phyloP scores from a whole-genome alignment of 768 basidiomycete genomes.

The Hypholoma sublateritium region DNA sequence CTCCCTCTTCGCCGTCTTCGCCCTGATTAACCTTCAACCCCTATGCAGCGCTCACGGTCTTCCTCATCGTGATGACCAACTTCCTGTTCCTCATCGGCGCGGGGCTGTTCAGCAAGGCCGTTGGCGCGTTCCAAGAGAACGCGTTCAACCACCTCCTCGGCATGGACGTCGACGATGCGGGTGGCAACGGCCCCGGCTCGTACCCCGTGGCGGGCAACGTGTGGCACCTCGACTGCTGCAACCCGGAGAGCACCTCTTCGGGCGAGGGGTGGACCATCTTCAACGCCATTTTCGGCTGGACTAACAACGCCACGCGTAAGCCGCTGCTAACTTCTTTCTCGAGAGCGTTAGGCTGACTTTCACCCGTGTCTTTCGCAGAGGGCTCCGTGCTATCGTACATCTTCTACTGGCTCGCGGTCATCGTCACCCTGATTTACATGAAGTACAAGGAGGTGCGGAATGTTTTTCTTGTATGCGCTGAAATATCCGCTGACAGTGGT shows the following conservation, averaged over 20 bases:
- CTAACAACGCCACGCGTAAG: slow-evolving; percentile 74
- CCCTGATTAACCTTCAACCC: background rate
- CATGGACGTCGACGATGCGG: slow-evolving; percentile 63
- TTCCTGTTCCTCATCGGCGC: slow-evolving; percentile 91
- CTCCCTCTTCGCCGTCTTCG: background rate
- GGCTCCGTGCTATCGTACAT: slow-evolving; percentile 84
- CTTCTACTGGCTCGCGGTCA: slow-evolving; percentile 89
- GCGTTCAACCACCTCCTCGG: slow-evolving; percentile 71
- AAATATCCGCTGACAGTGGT: background rate
- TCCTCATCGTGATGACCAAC: slow-evolving; percentile 92
- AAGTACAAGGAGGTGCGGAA: slow-evolving; percentile 56
- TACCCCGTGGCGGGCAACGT: slow-evolving; percentile 81
- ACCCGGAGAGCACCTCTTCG: slow-evolving; percentile 52
- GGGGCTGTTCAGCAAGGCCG: slow-evolving; percentile 82
- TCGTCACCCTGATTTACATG: slow-evolving; percentile 62
- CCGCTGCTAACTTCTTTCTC: background rate
- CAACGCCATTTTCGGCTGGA: slow-evolving; percentile 85
- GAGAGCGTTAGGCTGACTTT: background rate
- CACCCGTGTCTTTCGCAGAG: slow-evolving; percentile 30
- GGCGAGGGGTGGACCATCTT: slow-evolving; percentile 79
- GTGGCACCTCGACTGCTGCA: slow-evolving; percentile 87
- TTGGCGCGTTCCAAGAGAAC: slow-evolving; percentile 72
- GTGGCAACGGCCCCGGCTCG: slow-evolving; percentile 82
- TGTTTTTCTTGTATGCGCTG: background rate
- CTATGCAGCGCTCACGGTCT: slow-evolving; percentile 67